Conservation (phyloP, 352 stramenopile genomes). For the Pythium plurisporium region DNA sequence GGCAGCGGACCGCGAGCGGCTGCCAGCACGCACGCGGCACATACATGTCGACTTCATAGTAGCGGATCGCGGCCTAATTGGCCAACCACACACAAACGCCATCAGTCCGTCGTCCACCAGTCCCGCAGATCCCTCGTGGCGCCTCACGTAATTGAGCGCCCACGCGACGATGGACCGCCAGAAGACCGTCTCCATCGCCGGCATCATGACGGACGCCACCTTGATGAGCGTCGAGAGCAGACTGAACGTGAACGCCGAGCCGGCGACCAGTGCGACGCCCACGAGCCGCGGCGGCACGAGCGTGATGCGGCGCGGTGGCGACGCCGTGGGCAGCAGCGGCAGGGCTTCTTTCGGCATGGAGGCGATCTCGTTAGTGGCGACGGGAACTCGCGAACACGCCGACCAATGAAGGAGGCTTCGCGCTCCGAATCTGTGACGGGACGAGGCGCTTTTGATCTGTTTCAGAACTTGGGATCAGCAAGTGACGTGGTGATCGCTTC, state of each 20-base stretch:
- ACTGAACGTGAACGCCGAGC: slow-evolving; percentile 54
- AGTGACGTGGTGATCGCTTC: no score
- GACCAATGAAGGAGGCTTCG: no score
- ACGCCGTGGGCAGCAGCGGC: no score
- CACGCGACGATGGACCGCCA: slow-evolving; percentile 55
- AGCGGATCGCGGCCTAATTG: not conserved
- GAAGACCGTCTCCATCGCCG: slow-evolving; percentile 60
- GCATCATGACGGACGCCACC: slow-evolving; percentile 40
- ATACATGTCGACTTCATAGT: slow-evolving; percentile 17
- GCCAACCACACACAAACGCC: not conserved
- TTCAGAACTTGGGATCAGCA: no score
- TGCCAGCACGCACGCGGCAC: slow-evolving; percentile 36
- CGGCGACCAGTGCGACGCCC: slow-evolving; percentile 38
- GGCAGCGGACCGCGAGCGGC: slow-evolving; percentile 35
- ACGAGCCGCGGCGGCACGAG: slow-evolving; percentile 19
- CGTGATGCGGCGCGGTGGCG: no score
- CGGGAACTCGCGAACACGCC: no score
- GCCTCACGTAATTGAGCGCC: slow-evolving; percentile 37
- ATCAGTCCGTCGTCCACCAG: not conserved
- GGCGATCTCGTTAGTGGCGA: no score
- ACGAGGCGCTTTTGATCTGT: no score
- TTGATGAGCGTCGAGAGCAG: slow-evolving; percentile 60
- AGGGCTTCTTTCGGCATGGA: no score
- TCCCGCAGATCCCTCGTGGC: no score
- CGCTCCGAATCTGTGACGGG: no score